Conservation (phyloP, 257 asterid genomes). For the Solanum arcanum region DNA sequence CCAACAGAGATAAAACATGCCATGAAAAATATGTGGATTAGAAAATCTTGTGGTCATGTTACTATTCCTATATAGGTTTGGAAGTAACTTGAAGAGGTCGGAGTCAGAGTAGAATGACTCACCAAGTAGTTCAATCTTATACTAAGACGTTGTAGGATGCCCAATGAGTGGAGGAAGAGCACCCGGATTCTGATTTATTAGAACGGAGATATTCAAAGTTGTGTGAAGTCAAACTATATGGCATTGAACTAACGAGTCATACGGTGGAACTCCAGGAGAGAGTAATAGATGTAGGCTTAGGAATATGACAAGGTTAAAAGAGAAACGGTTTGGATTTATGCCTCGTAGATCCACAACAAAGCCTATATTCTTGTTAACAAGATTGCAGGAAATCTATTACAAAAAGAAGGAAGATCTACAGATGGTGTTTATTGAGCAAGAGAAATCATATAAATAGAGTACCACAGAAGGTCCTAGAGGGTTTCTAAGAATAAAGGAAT, state of each 20-base stretch:
- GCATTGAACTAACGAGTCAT: not conserved
- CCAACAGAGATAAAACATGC: not conserved
- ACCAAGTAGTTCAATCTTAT: not conserved
- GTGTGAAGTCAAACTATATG: not conserved
- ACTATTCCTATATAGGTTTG: not conserved
- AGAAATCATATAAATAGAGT: not conserved
- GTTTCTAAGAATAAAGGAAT: not conserved
- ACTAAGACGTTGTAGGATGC: not conserved
- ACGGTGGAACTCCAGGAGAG: not conserved
- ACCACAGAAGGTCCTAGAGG: not conserved
- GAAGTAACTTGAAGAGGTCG: not conserved
- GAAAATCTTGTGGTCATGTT: not conserved
- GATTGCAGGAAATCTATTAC: not conserved
- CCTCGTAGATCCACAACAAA: not conserved
- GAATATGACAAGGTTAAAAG: not conserved
- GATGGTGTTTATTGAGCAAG: not conserved
- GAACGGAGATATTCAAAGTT: not conserved
- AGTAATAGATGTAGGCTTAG: not conserved
- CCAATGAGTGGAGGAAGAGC: not conserved
- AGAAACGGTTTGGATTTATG: not conserved
- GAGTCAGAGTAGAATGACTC: not conserved
- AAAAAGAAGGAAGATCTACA: not conserved
- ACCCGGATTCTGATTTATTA: not conserved
- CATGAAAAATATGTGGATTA: not conserved
- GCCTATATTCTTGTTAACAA: not conserved